A percentile compares a stretch with the other conserved stretches of the same genome.
These are phyloP conservation scores for Saccharomycopsis microspora DNA, from an alignment of 805 yeast species.

Conservation along the genomic window DNA sequence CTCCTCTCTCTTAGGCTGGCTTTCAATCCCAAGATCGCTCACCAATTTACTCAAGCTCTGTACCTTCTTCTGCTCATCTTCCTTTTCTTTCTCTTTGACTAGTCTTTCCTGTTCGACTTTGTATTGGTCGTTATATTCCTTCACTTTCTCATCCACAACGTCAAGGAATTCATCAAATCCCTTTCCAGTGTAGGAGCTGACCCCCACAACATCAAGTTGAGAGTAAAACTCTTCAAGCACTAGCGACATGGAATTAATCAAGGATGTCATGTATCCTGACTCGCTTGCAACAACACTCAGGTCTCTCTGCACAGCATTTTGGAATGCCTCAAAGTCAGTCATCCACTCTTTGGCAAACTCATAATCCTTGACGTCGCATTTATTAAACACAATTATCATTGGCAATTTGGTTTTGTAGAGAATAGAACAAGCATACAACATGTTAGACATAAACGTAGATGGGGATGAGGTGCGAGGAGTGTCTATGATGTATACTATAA, in stretches of 20 bases:
- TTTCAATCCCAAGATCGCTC: constrained; percentile 73
- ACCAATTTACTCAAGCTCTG: constrained; percentile 60
- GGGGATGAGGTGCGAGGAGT: constrained; percentile 94
- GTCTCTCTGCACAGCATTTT: constrained; percentile 57
- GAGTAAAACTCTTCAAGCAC: constrained; percentile 95
- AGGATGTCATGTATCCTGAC: constrained; percentile 88
- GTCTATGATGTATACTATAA: constrained; percentile 90
- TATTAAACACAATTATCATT: constrained; percentile 92
- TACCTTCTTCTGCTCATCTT: constrained; percentile 62
- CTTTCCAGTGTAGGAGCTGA: constrained; percentile 83
- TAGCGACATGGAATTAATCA: constrained; percentile 89
- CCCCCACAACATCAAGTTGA: constrained; percentile 85
- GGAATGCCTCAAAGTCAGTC: constrained; percentile 91
- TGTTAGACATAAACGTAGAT: constrained; percentile 93
- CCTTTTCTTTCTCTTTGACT: constrained; percentile 61
- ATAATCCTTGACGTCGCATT: constrained; percentile 79
- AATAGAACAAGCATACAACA: constrained; percentile 97
- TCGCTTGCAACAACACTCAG: constrained; percentile 50
- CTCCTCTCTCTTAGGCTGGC: constrained; percentile 24
- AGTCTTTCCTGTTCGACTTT: constrained; percentile 79
- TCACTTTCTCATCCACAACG: constrained; percentile 79
- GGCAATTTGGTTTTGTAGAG: constrained; percentile 93
- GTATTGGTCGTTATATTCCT: constrained; percentile 77
- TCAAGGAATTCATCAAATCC: constrained; percentile 86
- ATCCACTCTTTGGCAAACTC: constrained; percentile 93